phyloP scores from a whole-genome alignment of 1,284 basidiomycete genomes.

The Tilletia setariae region DNA sequence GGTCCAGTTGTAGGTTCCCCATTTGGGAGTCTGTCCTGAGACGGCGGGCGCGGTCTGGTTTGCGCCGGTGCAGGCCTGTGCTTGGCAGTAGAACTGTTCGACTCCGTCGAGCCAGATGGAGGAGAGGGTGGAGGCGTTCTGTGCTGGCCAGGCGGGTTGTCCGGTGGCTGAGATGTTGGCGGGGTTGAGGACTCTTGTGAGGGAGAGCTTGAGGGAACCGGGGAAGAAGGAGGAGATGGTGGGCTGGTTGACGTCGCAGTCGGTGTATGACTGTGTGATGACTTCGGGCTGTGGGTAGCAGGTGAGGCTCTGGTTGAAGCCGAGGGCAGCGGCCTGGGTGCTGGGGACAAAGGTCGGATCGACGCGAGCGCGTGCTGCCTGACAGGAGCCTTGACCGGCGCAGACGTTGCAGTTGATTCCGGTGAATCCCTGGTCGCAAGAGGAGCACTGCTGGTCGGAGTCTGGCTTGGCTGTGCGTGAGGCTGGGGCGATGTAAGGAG shows the following conservation, averaged over 20 bases:
- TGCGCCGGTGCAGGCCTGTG: slow-evolving; percentile 27
- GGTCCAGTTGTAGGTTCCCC: slow-evolving; percentile 30
- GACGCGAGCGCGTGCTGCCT: slow-evolving; percentile 22
- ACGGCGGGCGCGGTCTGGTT: slow-evolving; percentile 27
- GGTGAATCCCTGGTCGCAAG: slow-evolving; percentile 35
- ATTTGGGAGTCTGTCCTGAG: slow-evolving; percentile 19
- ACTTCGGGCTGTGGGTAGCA: slow-evolving; percentile 41
- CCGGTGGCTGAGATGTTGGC: slow-evolving; percentile 31
- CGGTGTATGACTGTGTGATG: slow-evolving; percentile 32
- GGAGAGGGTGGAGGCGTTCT: slow-evolving; percentile 33
- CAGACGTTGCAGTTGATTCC: slow-evolving; percentile 47
- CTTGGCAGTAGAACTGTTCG: slow-evolving; percentile 47
- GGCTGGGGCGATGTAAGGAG: slow-evolving; percentile 30
- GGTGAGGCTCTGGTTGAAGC: slow-evolving; percentile 27
- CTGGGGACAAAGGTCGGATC: slow-evolving; percentile 21
- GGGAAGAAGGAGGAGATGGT: slow-evolving; percentile 37
- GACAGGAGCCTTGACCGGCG: slow-evolving; percentile 29
- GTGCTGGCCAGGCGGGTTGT: slow-evolving; percentile 30
- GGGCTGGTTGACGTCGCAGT: slow-evolving; percentile 30
- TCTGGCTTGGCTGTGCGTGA: slow-evolving; percentile 28
- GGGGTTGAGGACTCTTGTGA: slow-evolving; percentile 33
- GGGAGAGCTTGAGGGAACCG: slow-evolving; percentile 35
- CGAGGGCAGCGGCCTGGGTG: slow-evolving; percentile 14
- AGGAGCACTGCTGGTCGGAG: slow-evolving; percentile 24
- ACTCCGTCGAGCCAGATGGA: slow-evolving; percentile 40